phyloP scores from a whole-genome alignment of 2,329 filamentous ascomycete species.

The Ceratocystis cubensis region DNA sequence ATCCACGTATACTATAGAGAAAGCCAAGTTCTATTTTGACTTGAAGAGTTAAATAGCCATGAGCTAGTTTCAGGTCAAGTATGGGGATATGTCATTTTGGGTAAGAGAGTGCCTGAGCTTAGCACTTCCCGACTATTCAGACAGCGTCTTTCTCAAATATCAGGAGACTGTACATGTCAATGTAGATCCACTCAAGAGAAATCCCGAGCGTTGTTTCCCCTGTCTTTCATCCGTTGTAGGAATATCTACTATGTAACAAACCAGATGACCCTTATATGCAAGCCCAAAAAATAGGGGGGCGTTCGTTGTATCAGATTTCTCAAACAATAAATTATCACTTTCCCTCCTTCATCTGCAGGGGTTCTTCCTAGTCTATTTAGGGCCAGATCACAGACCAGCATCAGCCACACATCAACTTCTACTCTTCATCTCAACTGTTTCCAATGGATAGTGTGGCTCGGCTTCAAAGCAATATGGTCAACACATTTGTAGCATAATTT shows the following conservation, averaged over 20 bases:
- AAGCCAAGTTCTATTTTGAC: not conserved
- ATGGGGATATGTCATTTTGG: not conserved
- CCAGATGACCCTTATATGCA: not conserved
- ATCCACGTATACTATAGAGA: not conserved
- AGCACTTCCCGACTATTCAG: not conserved
- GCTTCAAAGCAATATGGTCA: too few relatives aligned
- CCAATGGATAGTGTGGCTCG: too few relatives aligned
- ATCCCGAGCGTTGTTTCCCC: not conserved
- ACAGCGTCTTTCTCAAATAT: too few relatives aligned
- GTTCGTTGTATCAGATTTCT: not conserved
- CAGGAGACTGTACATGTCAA: too few relatives aligned
- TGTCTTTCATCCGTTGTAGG: not conserved
- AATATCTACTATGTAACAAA: not conserved
- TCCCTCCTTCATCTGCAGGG: not conserved
- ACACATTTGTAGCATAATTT: too few relatives aligned
- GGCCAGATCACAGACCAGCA: too few relatives aligned
- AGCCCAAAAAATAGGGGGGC: not conserved
- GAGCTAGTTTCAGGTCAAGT: not conserved
- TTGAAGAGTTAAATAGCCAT: not conserved
- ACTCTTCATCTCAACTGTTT: not conserved
- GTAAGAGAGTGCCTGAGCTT: not conserved
- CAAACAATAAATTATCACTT: not conserved
- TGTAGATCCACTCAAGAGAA: too few relatives aligned
- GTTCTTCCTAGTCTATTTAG: not conserved
- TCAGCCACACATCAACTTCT: not conserved